Conservation (phyloP, 1,139 yeast genomes). For the Lodderomyces pseudojiufengensis region DNA sequence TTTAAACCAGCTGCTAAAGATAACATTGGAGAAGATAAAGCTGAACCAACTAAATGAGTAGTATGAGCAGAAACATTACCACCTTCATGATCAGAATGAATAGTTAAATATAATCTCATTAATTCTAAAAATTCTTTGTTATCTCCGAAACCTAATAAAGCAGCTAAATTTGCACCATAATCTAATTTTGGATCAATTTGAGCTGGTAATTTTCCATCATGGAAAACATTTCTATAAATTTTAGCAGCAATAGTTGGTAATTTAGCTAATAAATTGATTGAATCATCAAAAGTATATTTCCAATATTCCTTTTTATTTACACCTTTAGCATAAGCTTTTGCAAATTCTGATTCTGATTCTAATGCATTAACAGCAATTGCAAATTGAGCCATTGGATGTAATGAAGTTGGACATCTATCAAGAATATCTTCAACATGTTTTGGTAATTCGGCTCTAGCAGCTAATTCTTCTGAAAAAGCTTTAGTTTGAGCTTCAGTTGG, state of each 20-base stretch:
- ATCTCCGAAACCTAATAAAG: slow-evolving; percentile 76
- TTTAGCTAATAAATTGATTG: slow-evolving; percentile 83
- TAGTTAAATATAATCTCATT: slow-evolving; percentile 88
- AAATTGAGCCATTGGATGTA: slow-evolving; percentile 98
- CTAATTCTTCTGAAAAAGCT: slow-evolving; percentile 76
- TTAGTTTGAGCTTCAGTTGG: slow-evolving; percentile 76
- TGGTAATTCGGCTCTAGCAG: slow-evolving; percentile 82
- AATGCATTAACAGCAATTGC: slow-evolving; percentile 90
- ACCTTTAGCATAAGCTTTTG: slow-evolving; percentile 87
- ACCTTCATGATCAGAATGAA: slow-evolving; percentile 98
- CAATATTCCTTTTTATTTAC: slow-evolving; percentile 86
- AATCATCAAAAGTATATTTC: slow-evolving; percentile 90
- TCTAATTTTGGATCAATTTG: slow-evolving; percentile 68
- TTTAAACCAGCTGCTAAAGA: slow-evolving; percentile 92
- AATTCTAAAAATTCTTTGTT: slow-evolving; percentile 82
- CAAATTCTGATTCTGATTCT: slow-evolving; percentile 86
- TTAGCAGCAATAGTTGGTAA: slow-evolving; percentile 91
- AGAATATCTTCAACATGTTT: slow-evolving; percentile 79
- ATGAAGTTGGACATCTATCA: slow-evolving; percentile 76
- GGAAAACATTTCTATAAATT: slow-evolving; percentile 87
- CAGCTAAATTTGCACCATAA: slow-evolving; percentile 89
- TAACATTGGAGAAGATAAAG: slow-evolving; percentile 88
- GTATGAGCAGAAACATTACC: slow-evolving; percentile 98
- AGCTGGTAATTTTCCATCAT: slow-evolving; percentile 75
- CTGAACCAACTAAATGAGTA: slow-evolving; percentile 95